These are phyloP conservation scores for Lanmaoa pseudosensibilis DNA, from an alignment of 768 basidiomycete species.

Conservation along the genomic window DNA sequence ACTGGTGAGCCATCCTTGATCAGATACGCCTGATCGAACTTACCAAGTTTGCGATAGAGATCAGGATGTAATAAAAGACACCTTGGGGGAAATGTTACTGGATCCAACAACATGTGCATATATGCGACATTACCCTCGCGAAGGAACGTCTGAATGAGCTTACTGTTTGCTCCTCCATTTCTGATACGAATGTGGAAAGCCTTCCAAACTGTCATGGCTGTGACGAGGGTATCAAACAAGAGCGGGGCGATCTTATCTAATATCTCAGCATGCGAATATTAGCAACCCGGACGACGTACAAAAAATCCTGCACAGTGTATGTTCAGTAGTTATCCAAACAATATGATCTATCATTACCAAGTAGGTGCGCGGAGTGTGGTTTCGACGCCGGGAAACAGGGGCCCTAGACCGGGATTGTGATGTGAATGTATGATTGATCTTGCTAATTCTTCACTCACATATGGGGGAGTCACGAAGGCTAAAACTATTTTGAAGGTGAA, in stretches of 20 bases:
- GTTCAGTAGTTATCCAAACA: slow-evolving; percentile 4
- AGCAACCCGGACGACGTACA: slow-evolving; percentile 38
- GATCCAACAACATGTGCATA: not conserved
- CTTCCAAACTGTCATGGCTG: slow-evolving; percentile 78
- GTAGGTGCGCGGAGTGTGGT: slow-evolving; percentile 78
- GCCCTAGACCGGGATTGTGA: slow-evolving; percentile 44
- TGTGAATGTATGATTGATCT: not conserved
- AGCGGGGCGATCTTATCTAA: slow-evolving; percentile 71
- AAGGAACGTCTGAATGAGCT: slow-evolving; percentile 80
- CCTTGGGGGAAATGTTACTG: slow-evolving; percentile 34
- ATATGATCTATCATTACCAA: slow-evolving; percentile 47
- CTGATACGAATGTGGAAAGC: slow-evolving; percentile 74
- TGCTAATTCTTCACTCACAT: slow-evolving; percentile 39
- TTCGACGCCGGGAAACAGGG: slow-evolving; percentile 82
- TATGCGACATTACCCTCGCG: slow-evolving; percentile 58
- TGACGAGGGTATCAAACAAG: slow-evolving; percentile 77
- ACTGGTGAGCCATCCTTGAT: slow-evolving; percentile 1
- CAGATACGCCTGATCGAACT: slow-evolving; percentile 10
- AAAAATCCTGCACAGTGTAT: slow-evolving; percentile 48
- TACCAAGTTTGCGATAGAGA: slow-evolving; percentile 81
- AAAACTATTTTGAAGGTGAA: slow-evolving; percentile 45
- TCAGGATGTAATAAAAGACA: slow-evolving; percentile 82
- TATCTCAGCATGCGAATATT: slow-evolving; percentile 4
- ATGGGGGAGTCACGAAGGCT: slow-evolving; percentile 63
- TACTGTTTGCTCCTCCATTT: slow-evolving; percentile 74